phyloP scores from a whole-genome alignment of 164 flowering plant species.

The Sextonia rubra region DNA sequence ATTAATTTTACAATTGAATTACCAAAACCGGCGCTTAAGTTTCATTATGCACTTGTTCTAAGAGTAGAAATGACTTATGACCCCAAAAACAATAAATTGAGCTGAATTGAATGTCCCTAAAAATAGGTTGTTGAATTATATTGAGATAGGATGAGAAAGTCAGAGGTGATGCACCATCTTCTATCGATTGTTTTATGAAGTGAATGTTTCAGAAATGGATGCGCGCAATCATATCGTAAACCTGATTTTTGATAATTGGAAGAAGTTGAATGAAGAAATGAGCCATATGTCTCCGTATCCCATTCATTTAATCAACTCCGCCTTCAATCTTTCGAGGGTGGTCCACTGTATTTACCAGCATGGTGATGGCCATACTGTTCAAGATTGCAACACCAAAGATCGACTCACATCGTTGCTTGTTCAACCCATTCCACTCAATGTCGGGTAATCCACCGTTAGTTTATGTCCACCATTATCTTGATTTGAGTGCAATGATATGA shows the following conservation, averaged over 20 bases:
- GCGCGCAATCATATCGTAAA: conserved; percentile 13
- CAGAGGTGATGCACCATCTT: conserved; percentile 18
- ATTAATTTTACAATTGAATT: no score
- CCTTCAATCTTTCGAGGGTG: conserved; percentile 12
- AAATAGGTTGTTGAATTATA: neutral
- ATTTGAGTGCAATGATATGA: no score
- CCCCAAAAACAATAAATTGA: no score
- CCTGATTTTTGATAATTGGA: conserved; percentile 10
- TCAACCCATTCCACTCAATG: neutral
- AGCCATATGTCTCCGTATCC: conserved; percentile 1
- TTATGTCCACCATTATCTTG: no score
- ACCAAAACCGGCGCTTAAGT: no score
- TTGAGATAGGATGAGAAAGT: conserved; percentile 11
- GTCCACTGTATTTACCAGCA: conserved; percentile 7
- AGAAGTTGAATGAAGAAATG: conserved; percentile 16
- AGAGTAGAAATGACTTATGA: no score
- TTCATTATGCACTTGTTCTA: neutral
- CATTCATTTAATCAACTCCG: neutral
- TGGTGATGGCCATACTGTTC: conserved; percentile 17
- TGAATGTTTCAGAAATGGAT: conserved; percentile 9
- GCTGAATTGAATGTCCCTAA: no score
- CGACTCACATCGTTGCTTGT: neutral
- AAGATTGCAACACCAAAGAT: neutral
- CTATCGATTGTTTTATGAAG: conserved; percentile 17
- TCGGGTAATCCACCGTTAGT: no score